A percentile compares a stretch with the other conserved stretches of the same genome.
Conservation (phyloP, 768 basidiomycete species). For the Psilocybe azurescens region DNA sequence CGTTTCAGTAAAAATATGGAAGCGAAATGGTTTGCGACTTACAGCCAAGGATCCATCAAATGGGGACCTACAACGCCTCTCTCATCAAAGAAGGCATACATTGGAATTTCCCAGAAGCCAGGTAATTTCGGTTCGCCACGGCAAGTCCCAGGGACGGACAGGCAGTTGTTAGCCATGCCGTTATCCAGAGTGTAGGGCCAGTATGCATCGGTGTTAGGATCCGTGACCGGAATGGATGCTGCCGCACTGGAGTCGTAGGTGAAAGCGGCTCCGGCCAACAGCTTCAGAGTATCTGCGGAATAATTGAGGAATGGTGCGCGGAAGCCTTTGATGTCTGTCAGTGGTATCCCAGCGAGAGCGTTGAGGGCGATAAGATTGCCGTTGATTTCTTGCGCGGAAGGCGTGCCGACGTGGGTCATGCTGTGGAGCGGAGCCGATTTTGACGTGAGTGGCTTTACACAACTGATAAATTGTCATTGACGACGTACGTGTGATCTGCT, state of each 20-base stretch:
- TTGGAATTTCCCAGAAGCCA: constrained; percentile 86
- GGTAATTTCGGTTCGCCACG: constrained; percentile 74
- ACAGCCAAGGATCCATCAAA: constrained; percentile 88
- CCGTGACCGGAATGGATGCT: constrained; percentile 68
- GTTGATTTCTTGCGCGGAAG: constrained; percentile 68
- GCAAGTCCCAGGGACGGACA: constrained; percentile 58
- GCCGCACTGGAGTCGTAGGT: constrained; percentile 73
- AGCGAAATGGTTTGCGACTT: constrained; percentile 30
- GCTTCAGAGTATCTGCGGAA: constrained; percentile 62
- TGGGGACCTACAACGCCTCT: constrained; percentile 60
- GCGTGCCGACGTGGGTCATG: constrained; percentile 79
- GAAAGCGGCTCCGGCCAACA: constrained; percentile 61
- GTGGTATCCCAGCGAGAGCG: constrained; percentile 77
- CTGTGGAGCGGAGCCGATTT: constrained; percentile 33
- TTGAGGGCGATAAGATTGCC: constrained; percentile 83
- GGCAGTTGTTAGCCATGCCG: constrained; percentile 81
- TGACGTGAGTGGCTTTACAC: not conserved
- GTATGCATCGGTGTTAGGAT: constrained; percentile 70
- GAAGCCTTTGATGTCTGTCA: constrained; percentile 70
- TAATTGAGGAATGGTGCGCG: constrained; percentile 80
- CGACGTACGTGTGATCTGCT: constrained; percentile 72
- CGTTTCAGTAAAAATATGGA: not conserved
- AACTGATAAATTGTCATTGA: constrained; percentile 4
- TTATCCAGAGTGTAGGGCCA: constrained; percentile 87
- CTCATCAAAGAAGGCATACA: constrained; percentile 79